These are phyloP conservation scores for Bassia scoparia DNA, from an alignment of 148 eudicot genomes.

Conservation along the genomic window DNA sequence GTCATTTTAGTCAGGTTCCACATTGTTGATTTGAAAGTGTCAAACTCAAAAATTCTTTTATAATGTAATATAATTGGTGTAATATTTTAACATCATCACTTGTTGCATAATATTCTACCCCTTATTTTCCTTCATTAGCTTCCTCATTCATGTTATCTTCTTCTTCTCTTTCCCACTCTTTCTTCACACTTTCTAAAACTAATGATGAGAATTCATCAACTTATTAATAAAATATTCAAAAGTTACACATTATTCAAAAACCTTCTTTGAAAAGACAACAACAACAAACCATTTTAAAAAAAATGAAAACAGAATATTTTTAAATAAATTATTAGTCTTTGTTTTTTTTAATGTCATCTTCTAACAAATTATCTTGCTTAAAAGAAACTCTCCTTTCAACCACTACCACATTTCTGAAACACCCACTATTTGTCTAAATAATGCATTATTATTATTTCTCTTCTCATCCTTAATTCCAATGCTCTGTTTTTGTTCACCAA, in stretches of 20 bases:
- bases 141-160: background rate
- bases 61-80: too few species aligned
- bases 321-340: too few species aligned
- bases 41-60: too few species aligned
- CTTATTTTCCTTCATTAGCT: background rate
- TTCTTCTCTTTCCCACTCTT: background rate
- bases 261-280: background rate
- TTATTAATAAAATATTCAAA: background rate
- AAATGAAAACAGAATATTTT: too few species aligned
- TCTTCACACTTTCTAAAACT: background rate
- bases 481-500: constrained; percentile 10
- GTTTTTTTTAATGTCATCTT: background rate
- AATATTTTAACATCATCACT: too few species aligned
- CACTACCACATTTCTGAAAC: constrained; percentile 17
- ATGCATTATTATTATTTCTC: background rate
- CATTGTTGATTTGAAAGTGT: too few species aligned
- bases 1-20: too few species aligned
- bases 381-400: constrained; percentile 18
- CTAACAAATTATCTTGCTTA: constrained; percentile 20
- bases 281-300: background rate
- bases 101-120: background rate
- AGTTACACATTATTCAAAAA: background rate
- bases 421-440: background rate
- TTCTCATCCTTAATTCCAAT: background rate
- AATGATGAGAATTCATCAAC: background rate